Evolutionary conservation across 2,329 filamentous ascomycete species (phyloP), one percentile per base, ranked within the genome.

Genomic region (Colletotrichum sp.): DNA sequence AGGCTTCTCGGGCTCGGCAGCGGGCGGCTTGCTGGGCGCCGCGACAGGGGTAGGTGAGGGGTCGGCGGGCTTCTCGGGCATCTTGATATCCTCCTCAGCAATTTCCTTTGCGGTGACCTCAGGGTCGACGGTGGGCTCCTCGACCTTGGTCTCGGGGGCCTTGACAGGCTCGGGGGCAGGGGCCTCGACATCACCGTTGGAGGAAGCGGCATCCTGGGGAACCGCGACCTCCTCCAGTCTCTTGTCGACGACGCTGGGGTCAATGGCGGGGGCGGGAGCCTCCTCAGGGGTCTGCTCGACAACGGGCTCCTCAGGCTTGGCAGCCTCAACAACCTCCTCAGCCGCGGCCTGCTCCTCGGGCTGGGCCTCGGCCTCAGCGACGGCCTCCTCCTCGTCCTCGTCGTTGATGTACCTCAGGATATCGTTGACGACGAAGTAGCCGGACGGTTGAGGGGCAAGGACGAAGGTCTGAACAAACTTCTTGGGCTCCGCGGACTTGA

Each of bases 391-490:
- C 77, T 98, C 96, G 57, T 90, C 90, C 80, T 96, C 94, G 77
- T 97, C 95, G 78, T 94, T 93, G 79, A 99, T 93, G 86, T 98
- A 99, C 80, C 97, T 92, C 88, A 99, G 95, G 84, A 99, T 98
- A 83, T 99, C 97, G 86, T 99, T 99, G 81, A 99, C 92, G 39
- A 99, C 96, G 81, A 98, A 99, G 89, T 99, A 99, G 78, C 97
- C 97, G 73, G 96, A 98, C 66, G 95, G 95, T 88, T 99, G 97
- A 85, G 96, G 93, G 65, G 97, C 97, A 78, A 99, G 94, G 78
- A 99, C 95, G 81, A 99, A 99, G 68, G 96, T 99, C 90, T 99
- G 97, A 55, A 96, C 94, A 83, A 99, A 99, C 86, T 98, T 98
- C 89, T 95, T 96, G 82, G 96, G 95, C 75, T 97, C 95, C 78